Evolutionary conservation across 2,329 filamentous ascomycete species (phyloP).

Genomic region (Kalmusia sp.): DNA sequence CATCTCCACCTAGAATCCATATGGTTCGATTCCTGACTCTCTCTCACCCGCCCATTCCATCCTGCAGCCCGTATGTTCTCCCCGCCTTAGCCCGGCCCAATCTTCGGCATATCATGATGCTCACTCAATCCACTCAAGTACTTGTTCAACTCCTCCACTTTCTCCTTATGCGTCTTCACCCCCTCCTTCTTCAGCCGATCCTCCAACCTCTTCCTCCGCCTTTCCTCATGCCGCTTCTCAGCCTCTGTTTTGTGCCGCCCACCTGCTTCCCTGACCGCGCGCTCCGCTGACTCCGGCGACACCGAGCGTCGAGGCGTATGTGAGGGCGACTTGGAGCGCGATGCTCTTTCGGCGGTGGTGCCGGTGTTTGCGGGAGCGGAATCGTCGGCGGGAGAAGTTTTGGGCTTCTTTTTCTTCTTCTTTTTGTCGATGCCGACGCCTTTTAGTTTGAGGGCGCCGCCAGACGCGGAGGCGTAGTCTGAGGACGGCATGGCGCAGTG

Average conservation of each 20-base stretch:
- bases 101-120: conserved; percentile 87
- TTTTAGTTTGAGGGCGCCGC: conserved; percentile 86
- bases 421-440: conserved; percentile 72
- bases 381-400: conserved; percentile 38
- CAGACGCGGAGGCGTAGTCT: conserved; percentile 73
- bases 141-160: conserved; percentile 93
- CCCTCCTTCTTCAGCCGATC: conserved; percentile 83
- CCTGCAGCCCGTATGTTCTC: too few relatives aligned
- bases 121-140: conserved; percentile 92
- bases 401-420: conserved; percentile 58
- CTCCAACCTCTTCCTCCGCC: conserved; percentile 79
- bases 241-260: conserved; percentile 76
- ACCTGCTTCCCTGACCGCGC: conserved; percentile 33
- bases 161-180: conserved; percentile 95
- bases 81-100: conserved; percentile 61
- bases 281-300: conserved; percentile 41
- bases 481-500: conserved; percentile 69
- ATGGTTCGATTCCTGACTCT: too few relatives aligned
- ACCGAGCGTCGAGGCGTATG: conserved; percentile 37
- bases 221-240: conserved; percentile 81
- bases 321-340: conserved; percentile 27
- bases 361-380: conserved; percentile 15
- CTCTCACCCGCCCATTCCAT: too few relatives aligned
- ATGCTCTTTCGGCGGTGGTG: conserved; percentile 20
- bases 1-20: too few relatives aligned